phyloP scores from a whole-genome alignment of 129 eudicot genomes.

The Silybum marianum region DNA sequence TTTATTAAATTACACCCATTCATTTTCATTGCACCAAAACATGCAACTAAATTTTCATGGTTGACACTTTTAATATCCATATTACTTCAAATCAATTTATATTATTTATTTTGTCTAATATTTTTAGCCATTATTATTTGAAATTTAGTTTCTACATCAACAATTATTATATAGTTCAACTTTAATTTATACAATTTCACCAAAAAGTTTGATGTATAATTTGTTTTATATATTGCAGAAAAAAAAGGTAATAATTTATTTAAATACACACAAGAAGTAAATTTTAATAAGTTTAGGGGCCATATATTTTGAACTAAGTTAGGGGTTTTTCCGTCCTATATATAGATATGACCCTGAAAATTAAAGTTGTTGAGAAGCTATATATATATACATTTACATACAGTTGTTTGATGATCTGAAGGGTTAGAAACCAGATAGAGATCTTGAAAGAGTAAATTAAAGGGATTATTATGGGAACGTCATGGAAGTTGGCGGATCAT shows the following conservation, averaged over 20 bases:
- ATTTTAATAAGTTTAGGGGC: not conserved
- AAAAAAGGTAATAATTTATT: not conserved
- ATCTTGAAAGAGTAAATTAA: not conserved
- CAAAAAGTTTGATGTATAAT: not conserved
- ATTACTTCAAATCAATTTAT: not conserved
- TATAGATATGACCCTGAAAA: not conserved
- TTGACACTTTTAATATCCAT: not conserved
- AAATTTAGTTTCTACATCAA: not conserved
- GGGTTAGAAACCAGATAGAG: not conserved
- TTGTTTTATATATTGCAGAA: not conserved
- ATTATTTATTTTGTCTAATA: not conserved
- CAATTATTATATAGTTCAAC: not conserved
- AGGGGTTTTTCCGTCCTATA: not conserved
- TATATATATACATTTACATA: not conserved
- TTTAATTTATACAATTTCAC: not conserved
- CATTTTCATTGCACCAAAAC: not conserved
- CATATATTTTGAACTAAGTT: not conserved
- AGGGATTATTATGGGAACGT: slow-evolving; percentile 43
- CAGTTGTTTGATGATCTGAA: not conserved
- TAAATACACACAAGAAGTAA: not conserved
- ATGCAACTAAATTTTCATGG: not conserved
- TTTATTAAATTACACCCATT: not conserved
- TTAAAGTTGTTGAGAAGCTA: not conserved
- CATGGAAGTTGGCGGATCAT: slow-evolving; percentile 67
- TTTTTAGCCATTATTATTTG: not conserved